Evolutionary conservation across 1,139 yeast species (phyloP).

Genomic region (Pneumocystis oryctolagi): DNA sequence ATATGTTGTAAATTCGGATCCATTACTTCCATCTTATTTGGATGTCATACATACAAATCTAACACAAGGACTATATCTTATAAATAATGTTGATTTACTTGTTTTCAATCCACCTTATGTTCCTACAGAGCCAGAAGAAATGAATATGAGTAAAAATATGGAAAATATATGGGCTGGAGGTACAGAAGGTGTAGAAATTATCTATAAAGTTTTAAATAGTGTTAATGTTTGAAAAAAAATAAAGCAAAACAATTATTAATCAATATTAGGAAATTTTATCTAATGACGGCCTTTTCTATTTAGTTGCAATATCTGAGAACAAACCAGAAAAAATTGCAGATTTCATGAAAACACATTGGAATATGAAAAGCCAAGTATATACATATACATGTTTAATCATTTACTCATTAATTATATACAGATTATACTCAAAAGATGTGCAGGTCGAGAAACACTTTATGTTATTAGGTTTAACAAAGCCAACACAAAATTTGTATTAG

Average conservation of each 20-base stretch:
- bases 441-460: slow-evolving; percentile 11
- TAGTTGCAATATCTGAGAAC: slow-evolving; percentile 12
- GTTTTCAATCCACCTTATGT: slow-evolving; percentile 14
- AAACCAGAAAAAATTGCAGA: slow-evolving; percentile 6
- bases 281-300: slow-evolving; percentile 9
- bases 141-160: slow-evolving; percentile 2
- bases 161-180: slow-evolving; percentile 14
- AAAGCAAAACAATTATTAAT: not conserved
- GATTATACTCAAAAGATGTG: slow-evolving; percentile 8
- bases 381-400: not conserved
- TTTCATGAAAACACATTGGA: not conserved
- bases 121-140: slow-evolving; percentile 9
- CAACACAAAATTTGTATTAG: not conserved
- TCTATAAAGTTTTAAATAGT: slow-evolving; percentile 1
- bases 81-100: slow-evolving; percentile 8
- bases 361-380: not conserved
- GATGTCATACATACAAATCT: slow-evolving; percentile 8
- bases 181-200: slow-evolving; percentile 10
- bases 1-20: not conserved
- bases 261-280: slow-evolving; percentile 3
- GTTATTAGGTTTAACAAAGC: slow-evolving; percentile 8
- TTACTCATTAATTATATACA: not conserved
- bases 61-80: slow-evolving; percentile 4
- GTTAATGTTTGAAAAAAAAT: not conserved
- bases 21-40: not conserved